Base-by-base conservation (phyloP, 129 eudicot species). In the Deinandra increscens region DNA sequence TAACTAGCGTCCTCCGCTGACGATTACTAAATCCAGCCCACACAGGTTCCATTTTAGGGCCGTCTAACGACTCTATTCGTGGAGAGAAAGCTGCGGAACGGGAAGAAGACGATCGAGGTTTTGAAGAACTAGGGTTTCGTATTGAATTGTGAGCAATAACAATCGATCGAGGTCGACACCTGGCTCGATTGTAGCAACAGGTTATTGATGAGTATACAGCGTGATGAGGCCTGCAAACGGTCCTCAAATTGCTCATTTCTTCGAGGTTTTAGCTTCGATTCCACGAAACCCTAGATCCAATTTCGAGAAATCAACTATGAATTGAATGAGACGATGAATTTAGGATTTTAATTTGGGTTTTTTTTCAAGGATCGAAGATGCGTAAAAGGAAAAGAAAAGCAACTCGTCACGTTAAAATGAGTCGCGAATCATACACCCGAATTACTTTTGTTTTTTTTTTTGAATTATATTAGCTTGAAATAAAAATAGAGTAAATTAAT, bases 211-310 rank as follows among this genome's bases (percentile, higher is more conserved):
- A 80, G 74, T 81, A 81, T 58, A 83, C 84, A 65, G 84, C 67
- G 17, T 84, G 75, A 44, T 87, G 78, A 55, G 96, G 93, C 66
- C 88, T 78, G 50, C 96, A 82, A 45, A 86, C 70, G 50, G 81
- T 50, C 75, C 94, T 86, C 45, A 91, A 75, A 81, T 82, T 87
- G 77, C 92, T 88, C 96, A 91, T 91, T 23, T 68, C 37, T 71
- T 70, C 55, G 10, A 64, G n/a, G 10, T 74, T n/a, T n/a, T n/a
- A n/a, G n/a, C n/a, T n/a, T n/a, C 18, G 15, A 23, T n/a, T 63
- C 7, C 48, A 46, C 18, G 8, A 48, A 72, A 74, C 34, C 55
- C 55, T 17, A 42, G 5, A 51, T 53, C 12, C 37, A 39, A 18
- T 39, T 74, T 64, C 56, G 31, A 64, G 38, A 49, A 7, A 44